Base-by-base conservation (phyloP, 2,329 filamentous ascomycete species). In the Metarhizium robertsii region DNA sequence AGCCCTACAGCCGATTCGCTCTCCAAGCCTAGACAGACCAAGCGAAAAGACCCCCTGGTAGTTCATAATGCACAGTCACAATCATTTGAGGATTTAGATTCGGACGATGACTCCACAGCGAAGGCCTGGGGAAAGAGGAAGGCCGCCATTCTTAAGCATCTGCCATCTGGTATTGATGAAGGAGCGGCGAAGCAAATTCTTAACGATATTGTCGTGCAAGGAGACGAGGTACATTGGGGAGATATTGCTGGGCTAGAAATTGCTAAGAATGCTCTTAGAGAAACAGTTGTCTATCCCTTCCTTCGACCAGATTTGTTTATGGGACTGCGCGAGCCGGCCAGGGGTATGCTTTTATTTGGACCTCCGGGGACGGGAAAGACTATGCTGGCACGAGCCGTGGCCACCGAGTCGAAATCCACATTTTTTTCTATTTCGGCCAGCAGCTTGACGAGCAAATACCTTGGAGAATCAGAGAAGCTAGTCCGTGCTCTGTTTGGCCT, bases 361-460 rank as follows among this genome's bases (percentile, higher is more conserved):
- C 94, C 94, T 1, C 94, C 94, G 0, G 94, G 94, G n/a, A 99
- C 94, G 0, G 94, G 94, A 53, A 99, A 99, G 71, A 99, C 94
- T 0, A 99, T 99, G 94, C 77, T 99, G 42, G 94, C 94, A 10
- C 83, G 94, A 60, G 68, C 70, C n/a, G 92, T 97, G 0, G 94
- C 94, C 1, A 97, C 94, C 0, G 94, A 99, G 70, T 95, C 90
- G 2, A 87, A 85, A 64, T 95, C 90, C 11, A 95, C 95, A 0
- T 99, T 97, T 72, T 97, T 99, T 73, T 95, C 92, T 14, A 96
- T 99, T 55, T 96, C 91, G 5, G 91, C 94, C 16, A 95, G 90
- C 67, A 95, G 89, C 63, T 74, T 99, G 61, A 97, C 92, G 1
- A 95, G 89, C 66, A 99, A 99, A 71, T 99, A 92, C 70, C 80